Percentiles rank a stretch among this genome's conserved stretches.
Evolutionary conservation across 805 yeast species (phyloP).

Genomic region (Scheffersomyces ergatensis): DNA sequence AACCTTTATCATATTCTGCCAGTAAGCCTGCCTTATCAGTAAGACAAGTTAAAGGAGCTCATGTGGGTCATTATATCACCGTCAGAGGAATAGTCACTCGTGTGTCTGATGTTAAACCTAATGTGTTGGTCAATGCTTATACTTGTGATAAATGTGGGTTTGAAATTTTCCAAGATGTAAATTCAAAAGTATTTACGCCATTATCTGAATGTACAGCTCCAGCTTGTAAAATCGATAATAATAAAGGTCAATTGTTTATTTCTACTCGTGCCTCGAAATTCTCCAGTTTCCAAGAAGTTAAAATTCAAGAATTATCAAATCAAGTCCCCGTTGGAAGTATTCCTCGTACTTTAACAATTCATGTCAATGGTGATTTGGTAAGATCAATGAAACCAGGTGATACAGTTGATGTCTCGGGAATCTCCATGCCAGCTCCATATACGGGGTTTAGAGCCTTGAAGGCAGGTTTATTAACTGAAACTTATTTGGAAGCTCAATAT

Average conservation of each 20-base stretch:
- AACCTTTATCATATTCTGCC: conserved; percentile 57
- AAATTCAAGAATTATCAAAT: conserved; percentile 88
- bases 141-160: conserved; percentile 97
- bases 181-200: conserved; percentile 82
- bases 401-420: conserved; percentile 87
- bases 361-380: conserved; percentile 89
- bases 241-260: conserved; percentile 86
- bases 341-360: conserved; percentile 82
- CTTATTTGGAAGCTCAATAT: conserved; percentile 84
- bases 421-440: conserved; percentile 90
- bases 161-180: conserved; percentile 95
- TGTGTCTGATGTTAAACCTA: conserved; percentile 94
- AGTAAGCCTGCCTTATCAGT: conserved; percentile 70
- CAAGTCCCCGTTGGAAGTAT: conserved; percentile 99
- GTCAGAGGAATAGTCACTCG: conserved; percentile 93
- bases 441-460: conserved; percentile 90
- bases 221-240: conserved; percentile 73
- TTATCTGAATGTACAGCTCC: conserved; percentile 79
- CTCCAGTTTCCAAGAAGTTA: conserved; percentile 91
- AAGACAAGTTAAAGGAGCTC: conserved; percentile 81
- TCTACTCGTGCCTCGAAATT: conserved; percentile 96
- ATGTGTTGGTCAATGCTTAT: conserved; percentile 87
- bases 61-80: conserved; percentile 83
- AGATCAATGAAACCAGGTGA: conserved; percentile 92
- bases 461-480: conserved; percentile 93